Percentiles rank a stretch among this genome's conserved stretches.
These are phyloP conservation scores for Cucurbita maxima DNA, from an alignment of 306 rosid genomes.

Conservation along the genomic window DNA sequence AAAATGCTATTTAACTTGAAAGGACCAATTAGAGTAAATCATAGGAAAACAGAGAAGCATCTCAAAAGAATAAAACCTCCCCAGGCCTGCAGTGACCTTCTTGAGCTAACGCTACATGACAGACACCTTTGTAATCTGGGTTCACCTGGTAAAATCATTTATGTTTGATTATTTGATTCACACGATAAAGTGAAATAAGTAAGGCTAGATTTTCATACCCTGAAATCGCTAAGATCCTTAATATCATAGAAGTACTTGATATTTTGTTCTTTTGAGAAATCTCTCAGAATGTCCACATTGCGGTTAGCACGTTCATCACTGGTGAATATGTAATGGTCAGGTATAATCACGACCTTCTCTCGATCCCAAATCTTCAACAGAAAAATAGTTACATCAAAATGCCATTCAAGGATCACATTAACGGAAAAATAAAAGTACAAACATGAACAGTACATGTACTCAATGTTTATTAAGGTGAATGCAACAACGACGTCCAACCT, in stretches of 20 bases:
- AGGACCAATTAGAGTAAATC: neutral
- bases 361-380: slow-evolving; percentile 78
- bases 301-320: slow-evolving; percentile 91
- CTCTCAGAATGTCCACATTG: slow-evolving; percentile 84
- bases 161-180: neutral
- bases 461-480: neutral
- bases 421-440: neutral
- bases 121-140: slow-evolving; percentile 96
- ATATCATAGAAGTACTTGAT: slow-evolving; percentile 93
- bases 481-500: neutral
- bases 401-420: neutral
- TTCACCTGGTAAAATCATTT: slow-evolving; percentile 40
- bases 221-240: slow-evolving; percentile 75
- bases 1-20: slow-evolving; percentile 2
- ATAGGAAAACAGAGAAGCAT: slow-evolving; percentile 1
- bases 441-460: neutral
- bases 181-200: slow-evolving; percentile 1
- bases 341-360: slow-evolving; percentile 79
- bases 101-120: slow-evolving; percentile 94
- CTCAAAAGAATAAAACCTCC: slow-evolving; percentile 38
- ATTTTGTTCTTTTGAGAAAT: slow-evolving; percentile 72
- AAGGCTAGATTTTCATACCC: slow-evolving; percentile 27
- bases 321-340: slow-evolving; percentile 91
- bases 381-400: neutral
- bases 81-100: slow-evolving; percentile 99